Percentiles rank a stretch among this genome's conserved stretches.
phyloP scores from a whole-genome alignment of 2,329 filamentous ascomycete species.

The Westerdykella ornata region DNA sequence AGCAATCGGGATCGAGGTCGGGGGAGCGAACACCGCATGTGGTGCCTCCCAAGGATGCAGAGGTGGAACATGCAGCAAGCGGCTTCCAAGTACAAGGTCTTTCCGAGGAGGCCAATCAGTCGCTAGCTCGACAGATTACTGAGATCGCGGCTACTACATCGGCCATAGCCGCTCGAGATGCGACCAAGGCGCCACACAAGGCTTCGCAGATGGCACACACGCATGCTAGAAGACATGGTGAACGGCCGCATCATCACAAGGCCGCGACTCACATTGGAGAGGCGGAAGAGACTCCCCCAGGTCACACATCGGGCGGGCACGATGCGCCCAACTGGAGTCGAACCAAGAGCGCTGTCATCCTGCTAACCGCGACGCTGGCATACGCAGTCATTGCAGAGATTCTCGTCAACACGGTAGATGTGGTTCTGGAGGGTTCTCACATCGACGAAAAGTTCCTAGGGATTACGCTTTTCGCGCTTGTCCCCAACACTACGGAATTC shows the following conservation, averaged over 20 bases:
- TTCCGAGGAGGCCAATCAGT: constrained; percentile 73
- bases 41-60: constrained; percentile 32
- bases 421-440: constrained; percentile 82
- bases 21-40: constrained; percentile 30
- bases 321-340: constrained; percentile 99
- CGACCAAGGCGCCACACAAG: constrained; percentile 49
- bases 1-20: constrained; percentile 14
- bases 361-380: constrained; percentile 79
- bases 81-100: constrained; percentile 55
- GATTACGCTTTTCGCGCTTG: constrained; percentile 91
- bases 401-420: constrained; percentile 91
- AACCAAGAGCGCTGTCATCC: constrained; percentile 79
- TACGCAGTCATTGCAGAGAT: constrained; percentile 99
- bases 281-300: constrained; percentile 44
- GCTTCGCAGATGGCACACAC: constrained; percentile 40
- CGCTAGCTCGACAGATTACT: constrained; percentile 76
- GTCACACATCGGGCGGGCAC: constrained; percentile 57
- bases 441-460: constrained; percentile 97
- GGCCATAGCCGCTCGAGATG: constrained; percentile 77
- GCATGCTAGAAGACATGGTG: constrained; percentile 31
- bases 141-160: constrained; percentile 92
- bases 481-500: constrained; percentile 97
- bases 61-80: constrained; percentile 40
- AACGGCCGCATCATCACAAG: constrained; percentile 35
- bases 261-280: constrained; percentile 39